phyloP scores from a whole-genome alignment of 331 rosid species.

The Quercus tomentella region DNA sequence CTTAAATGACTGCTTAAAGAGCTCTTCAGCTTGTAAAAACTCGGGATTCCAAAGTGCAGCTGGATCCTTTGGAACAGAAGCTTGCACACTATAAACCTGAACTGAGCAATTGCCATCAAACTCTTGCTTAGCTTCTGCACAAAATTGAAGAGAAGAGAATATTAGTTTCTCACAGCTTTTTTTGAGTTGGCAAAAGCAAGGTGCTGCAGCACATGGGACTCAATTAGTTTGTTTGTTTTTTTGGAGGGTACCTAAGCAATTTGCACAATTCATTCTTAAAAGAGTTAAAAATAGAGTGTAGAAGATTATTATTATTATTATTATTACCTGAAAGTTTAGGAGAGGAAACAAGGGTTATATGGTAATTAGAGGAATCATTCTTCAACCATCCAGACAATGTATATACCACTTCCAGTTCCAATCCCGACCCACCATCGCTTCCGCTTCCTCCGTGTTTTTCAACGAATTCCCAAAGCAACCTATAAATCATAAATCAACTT shows the following conservation, averaged over 20 bases:
- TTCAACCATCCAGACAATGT: constrained; percentile 89
- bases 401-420: constrained; percentile 65
- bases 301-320: too few species aligned
- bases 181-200: too few species aligned
- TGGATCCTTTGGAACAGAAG: constrained; percentile 88
- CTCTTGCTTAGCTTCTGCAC: constrained; percentile 80
- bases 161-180: too few species aligned
- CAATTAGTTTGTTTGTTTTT: too few species aligned
- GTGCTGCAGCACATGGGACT: too few species aligned
- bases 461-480: constrained; percentile 88
- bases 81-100: constrained; percentile 91
- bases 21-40: constrained; percentile 90
- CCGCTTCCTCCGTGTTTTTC: constrained; percentile 45
- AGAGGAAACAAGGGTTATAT: constrained; percentile 70
- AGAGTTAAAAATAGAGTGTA: too few species aligned
- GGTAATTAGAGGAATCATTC: constrained; percentile 52
- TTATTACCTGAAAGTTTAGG: constrained; percentile 65
- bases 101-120: constrained; percentile 84
- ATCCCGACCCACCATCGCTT: too few species aligned
- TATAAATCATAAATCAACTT: constrained; percentile 12
- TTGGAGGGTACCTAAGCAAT: too few species aligned
- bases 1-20: constrained; percentile 69
- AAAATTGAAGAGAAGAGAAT: neutral
- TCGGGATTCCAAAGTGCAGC: constrained; percentile 91
- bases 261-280: too few species aligned